These are phyloP conservation scores for Colletotrichum limetticola DNA, from an alignment of 2,329 filamentous ascomycete genomes.

Conservation along the genomic window DNA sequence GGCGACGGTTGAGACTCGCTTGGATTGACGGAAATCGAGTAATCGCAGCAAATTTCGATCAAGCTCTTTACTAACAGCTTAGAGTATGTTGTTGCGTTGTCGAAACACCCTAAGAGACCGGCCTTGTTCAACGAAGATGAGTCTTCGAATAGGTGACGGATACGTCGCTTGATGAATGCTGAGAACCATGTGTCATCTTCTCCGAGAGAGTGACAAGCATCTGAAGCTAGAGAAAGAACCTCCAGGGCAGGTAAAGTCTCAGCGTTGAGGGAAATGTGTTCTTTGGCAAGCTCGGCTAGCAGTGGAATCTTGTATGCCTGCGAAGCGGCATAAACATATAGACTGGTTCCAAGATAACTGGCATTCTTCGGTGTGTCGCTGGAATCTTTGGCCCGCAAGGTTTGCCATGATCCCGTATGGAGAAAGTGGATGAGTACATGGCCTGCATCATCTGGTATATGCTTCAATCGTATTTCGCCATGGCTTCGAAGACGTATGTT, in stretches of 20 bases:
- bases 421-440: slow-evolving; percentile 25
- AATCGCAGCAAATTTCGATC: background rate
- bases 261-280: background rate
- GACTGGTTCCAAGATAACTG: background rate
- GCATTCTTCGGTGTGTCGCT: background rate
- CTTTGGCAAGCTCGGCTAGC: slow-evolving; percentile 6
- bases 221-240: background rate
- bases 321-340: slow-evolving; percentile 13
- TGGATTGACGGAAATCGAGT: background rate
- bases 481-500: background rate
- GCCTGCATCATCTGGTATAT: slow-evolving; percentile 10
- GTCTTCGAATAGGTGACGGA: background rate
- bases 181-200: slow-evolving; percentile 16
- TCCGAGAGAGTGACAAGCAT: background rate
- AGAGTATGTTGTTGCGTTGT: background rate
- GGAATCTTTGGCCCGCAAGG: background rate
- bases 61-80: slow-evolving; percentile 2
- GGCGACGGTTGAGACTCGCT: background rate
- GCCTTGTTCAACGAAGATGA: background rate
- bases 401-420: slow-evolving; percentile 17
- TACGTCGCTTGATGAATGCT: background rate
- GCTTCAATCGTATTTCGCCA: background rate
- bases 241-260: background rate
- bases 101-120: slow-evolving; percentile 2
- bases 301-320: background rate